These are phyloP conservation scores for Aspergillus fijiensis DNA, from an alignment of 2,329 filamentous ascomycete genomes.

Conservation along the genomic window DNA sequence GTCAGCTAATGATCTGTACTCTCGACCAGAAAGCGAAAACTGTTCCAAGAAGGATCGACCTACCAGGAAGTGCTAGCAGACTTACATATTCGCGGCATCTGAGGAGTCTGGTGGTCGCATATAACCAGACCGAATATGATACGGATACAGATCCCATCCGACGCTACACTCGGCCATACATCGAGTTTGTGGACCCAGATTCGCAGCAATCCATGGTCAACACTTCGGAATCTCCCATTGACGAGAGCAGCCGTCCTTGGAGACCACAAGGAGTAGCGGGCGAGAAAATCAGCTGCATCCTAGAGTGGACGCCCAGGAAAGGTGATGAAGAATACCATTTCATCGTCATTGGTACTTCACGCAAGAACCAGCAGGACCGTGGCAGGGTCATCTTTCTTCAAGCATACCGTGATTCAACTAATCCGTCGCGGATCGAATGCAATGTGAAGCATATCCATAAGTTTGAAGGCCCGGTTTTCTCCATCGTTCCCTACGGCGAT, in stretches of 20 bases:
- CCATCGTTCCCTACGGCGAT: constrained; percentile 51
- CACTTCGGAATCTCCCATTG: constrained; percentile 3
- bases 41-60: constrained; percentile 41
- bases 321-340: constrained; percentile 41
- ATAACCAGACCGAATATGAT: constrained; percentile 31
- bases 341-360: constrained; percentile 41
- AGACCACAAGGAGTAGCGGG: constrained; percentile 36
- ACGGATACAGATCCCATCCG: constrained; percentile 29
- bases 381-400: constrained; percentile 42
- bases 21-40: constrained; percentile 44
- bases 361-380: constrained; percentile 28
- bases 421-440: constrained; percentile 32
- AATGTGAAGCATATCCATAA: constrained; percentile 38
- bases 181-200: constrained; percentile 44
- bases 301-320: constrained; percentile 42
- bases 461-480: constrained; percentile 51
- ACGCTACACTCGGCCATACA: constrained; percentile 33
- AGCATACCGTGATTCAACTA: constrained; percentile 28
- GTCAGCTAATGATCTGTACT: constrained; percentile 49
- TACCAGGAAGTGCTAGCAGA: constrained; percentile 44
- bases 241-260: constrained; percentile 20
- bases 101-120: constrained; percentile 52
- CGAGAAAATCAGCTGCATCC: constrained; percentile 43
- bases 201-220: constrained; percentile 24
- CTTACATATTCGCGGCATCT: constrained; percentile 48